phyloP scores from a whole-genome alignment of 345 rosid genomes.

The Citrus inodora region DNA sequence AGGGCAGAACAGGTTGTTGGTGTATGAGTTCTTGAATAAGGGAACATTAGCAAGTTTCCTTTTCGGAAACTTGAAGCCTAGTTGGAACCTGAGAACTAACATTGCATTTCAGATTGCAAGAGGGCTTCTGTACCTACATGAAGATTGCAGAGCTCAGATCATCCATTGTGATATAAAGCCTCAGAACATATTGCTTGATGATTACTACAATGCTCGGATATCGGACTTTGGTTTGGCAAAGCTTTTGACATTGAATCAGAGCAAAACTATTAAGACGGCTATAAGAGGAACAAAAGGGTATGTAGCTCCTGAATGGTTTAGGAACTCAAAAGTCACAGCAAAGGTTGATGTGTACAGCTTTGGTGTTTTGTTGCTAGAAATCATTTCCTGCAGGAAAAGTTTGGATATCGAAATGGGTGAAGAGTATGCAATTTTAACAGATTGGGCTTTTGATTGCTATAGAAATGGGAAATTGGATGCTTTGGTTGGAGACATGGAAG shows the following conservation, averaged over 20 bases:
- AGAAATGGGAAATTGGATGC: slow-evolving; percentile 22
- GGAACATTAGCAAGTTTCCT: slow-evolving; percentile 1
- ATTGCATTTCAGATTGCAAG: not conserved
- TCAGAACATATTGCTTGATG: slow-evolving; percentile 6
- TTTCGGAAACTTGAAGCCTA: not conserved
- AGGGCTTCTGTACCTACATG: not conserved
- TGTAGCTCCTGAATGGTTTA: not conserved
- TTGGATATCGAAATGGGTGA: not conserved
- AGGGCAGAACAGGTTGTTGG: not conserved
- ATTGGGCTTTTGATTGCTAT: slow-evolving; percentile 46
- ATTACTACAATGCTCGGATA: not conserved
- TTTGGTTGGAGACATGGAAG: slow-evolving; percentile 19
- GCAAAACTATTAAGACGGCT: not conserved
- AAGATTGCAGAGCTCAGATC: not conserved
- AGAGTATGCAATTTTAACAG: slow-evolving; percentile 15
- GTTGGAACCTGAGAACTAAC: not conserved
- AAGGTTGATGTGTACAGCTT: slow-evolving; percentile 7
- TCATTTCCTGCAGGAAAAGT: not conserved
- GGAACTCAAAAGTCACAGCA: not conserved
- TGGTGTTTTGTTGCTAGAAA: not conserved
- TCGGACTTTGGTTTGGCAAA: slow-evolving; percentile 2
- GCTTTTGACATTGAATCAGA: not conserved
- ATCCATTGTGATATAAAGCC: slow-evolving; percentile 16
- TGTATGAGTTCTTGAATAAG: slow-evolving; percentile 5
- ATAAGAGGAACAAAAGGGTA: not conserved